Evolutionary conservation across 106 monocot species (phyloP).

Genomic region (Phalaenopsis equestris): DNA sequence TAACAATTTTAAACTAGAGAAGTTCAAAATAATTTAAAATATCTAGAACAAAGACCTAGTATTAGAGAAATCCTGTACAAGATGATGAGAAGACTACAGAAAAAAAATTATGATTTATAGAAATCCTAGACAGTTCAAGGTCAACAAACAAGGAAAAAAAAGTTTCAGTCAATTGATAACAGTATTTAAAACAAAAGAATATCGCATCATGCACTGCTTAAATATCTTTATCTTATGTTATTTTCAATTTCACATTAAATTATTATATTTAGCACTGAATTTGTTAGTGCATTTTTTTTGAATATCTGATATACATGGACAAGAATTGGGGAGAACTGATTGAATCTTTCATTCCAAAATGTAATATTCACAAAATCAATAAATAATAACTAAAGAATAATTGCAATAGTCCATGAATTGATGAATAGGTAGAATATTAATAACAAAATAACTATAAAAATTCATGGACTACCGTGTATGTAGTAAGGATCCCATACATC

Average conservation of each 20-base stretch:
- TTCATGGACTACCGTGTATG: no score
- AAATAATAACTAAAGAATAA: no score
- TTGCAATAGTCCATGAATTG: no score
- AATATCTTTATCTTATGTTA: not conserved
- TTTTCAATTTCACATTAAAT: not conserved
- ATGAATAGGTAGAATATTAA: no score
- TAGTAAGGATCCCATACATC: no score
- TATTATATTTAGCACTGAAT: not conserved
- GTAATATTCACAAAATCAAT: no score
- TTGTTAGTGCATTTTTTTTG: not conserved
- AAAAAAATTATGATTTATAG: not conserved
- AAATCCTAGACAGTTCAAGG: not conserved
- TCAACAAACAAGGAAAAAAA: not conserved
- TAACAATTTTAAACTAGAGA: not conserved
- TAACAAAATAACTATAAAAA: no score
- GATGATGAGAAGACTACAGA: not conserved
- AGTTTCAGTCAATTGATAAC: not conserved
- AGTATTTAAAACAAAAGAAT: not conserved
- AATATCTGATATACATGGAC: not conserved
- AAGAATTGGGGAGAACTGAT: not conserved
- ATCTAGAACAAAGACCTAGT: not conserved
- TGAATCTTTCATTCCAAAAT: no score
- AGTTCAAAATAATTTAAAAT: not conserved
- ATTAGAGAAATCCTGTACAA: not conserved
- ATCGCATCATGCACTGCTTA: not conserved